These are phyloP conservation scores for Benincasa hispida DNA, from an alignment of 306 rosid species.

Conservation along the genomic window DNA sequence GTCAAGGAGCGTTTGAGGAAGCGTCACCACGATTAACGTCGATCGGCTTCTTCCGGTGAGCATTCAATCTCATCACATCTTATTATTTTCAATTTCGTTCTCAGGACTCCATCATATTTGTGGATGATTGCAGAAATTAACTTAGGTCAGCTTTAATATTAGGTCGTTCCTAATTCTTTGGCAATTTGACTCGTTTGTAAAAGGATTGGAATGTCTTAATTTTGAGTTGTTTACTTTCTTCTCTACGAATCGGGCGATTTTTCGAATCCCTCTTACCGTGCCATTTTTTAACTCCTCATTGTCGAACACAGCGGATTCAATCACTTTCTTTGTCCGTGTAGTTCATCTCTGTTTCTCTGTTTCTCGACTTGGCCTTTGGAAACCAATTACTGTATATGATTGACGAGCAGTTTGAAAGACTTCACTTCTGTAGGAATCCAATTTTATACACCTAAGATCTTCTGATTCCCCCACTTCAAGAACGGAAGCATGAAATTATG, in stretches of 20 bases:
- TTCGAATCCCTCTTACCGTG: neutral
- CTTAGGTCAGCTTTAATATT: neutral
- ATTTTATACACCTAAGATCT: neutral
- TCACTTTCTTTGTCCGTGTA: neutral
- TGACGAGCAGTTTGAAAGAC: neutral
- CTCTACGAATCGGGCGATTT: neutral
- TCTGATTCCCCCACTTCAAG: neutral
- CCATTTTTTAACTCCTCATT: neutral
- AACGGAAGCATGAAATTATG: neutral
- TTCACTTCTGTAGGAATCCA: neutral
- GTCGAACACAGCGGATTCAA: neutral
- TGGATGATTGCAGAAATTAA: neutral
- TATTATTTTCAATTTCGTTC: neutral
- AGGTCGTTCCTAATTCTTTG: neutral
- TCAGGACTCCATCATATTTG: neutral
- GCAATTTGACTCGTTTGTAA: neutral
- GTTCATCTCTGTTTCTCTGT: neutral
- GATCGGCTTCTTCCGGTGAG: neutral
- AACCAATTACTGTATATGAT: neutral
- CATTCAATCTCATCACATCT: neutral
- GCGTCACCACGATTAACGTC: conserved; percentile 14
- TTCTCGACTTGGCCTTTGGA: neutral
- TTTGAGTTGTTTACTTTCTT: neutral
- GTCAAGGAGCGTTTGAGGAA: conserved; percentile 25
- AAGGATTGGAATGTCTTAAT: neutral